Conservation (phyloP, 2,329 filamentous ascomycete species). For the Sclerotinia nivalis region DNA sequence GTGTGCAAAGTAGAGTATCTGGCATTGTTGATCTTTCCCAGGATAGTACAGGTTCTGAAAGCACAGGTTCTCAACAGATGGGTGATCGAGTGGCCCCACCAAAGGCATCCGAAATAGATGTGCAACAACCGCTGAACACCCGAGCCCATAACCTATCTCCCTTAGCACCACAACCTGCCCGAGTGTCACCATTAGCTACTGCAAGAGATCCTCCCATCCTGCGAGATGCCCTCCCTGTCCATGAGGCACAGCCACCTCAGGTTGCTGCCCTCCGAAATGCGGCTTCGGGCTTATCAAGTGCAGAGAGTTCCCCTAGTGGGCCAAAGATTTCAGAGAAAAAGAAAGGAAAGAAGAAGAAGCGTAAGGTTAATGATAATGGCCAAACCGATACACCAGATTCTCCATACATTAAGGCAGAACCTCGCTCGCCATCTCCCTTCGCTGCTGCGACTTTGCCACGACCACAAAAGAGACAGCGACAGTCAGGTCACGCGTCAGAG, state of each 20-base stretch:
- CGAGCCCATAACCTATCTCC: constrained; percentile 73
- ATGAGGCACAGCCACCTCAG: constrained; percentile 50
- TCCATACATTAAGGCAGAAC: constrained; percentile 64
- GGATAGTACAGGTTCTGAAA: constrained; percentile 18
- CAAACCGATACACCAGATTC: constrained; percentile 47
- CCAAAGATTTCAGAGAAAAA: constrained; percentile 51
- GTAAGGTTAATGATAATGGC: constrained; percentile 47
- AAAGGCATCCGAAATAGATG: constrained; percentile 43
- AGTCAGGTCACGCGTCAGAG: constrained; percentile 46
- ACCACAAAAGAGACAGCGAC: constrained; percentile 58
- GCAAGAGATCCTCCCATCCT: constrained; percentile 42
- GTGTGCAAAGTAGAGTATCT: constrained; percentile 13
- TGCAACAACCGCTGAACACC: constrained; percentile 45
- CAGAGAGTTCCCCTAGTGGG: constrained; percentile 58
- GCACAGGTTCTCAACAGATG: constrained; percentile 35
- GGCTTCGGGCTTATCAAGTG: constrained; percentile 52
- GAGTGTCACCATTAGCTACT: constrained; percentile 60
- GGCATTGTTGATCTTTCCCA: constrained; percentile 25
- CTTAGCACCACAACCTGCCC: constrained; percentile 72
- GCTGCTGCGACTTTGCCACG: constrained; percentile 53
- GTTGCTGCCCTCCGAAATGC: constrained; percentile 56
- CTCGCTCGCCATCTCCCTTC: constrained; percentile 62
- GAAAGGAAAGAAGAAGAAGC: constrained; percentile 56
- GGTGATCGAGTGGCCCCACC: constrained; percentile 43
- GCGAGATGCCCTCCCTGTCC: constrained; percentile 33